phyloP scores from a whole-genome alignment of 306 rosid genomes.

The Mimosa pudica region DNA sequence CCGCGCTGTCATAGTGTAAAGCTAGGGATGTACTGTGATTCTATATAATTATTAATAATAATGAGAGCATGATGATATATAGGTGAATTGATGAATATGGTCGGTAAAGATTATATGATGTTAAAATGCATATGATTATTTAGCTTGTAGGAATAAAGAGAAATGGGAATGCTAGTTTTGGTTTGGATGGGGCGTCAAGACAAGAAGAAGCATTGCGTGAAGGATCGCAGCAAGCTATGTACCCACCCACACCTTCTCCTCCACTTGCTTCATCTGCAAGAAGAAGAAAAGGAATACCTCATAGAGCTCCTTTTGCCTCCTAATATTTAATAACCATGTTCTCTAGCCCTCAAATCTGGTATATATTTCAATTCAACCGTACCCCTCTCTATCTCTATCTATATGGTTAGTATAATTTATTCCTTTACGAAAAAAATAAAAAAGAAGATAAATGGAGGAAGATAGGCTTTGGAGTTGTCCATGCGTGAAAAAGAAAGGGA shows the following conservation, averaged over 20 bases:
- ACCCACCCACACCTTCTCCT: slow-evolving; percentile 74
- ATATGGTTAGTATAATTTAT: slow-evolving; percentile 11
- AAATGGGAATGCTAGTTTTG: slow-evolving; percentile 79
- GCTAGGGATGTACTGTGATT: background rate
- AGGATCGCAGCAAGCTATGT: slow-evolving; percentile 75
- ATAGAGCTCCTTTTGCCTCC: slow-evolving; percentile 85
- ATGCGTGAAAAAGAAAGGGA: slow-evolving; percentile 39
- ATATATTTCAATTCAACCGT: slow-evolving; percentile 36
- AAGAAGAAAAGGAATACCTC: slow-evolving; percentile 98
- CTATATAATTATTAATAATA: background rate
- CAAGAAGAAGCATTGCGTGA: slow-evolving; percentile 71
- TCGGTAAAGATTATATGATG: background rate
- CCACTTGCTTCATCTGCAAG: slow-evolving; percentile 72
- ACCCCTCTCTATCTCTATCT: slow-evolving; percentile 27
- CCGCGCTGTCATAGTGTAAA: background rate
- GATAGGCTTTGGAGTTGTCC: slow-evolving; percentile 49
- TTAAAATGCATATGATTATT: slow-evolving; percentile 26
- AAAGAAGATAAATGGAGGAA: slow-evolving; percentile 32
- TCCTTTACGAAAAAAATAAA: background rate
- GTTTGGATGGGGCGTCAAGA: slow-evolving; percentile 54
- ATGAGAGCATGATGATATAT: slow-evolving; percentile 29
- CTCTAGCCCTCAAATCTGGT: slow-evolving; percentile 22
- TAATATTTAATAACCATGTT: slow-evolving; percentile 30
- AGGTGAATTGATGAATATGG: background rate
- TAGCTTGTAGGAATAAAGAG: slow-evolving; percentile 84